These are phyloP conservation scores for Zhuliangozyma parablackwelliae DNA, from an alignment of 1,139 yeast species.

Conservation along the genomic window DNA sequence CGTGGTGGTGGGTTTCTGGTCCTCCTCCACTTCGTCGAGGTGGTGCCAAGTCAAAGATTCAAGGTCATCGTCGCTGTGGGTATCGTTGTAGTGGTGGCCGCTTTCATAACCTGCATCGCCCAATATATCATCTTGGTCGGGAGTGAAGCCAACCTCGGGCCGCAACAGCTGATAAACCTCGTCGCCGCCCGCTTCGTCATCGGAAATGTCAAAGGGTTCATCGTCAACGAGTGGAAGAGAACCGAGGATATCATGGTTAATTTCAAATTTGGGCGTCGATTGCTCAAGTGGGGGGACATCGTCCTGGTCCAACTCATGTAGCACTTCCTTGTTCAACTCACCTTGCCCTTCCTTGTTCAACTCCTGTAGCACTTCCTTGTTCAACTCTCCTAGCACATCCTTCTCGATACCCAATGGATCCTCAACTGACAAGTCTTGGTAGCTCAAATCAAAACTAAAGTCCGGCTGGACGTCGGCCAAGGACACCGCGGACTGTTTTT, in stretches of 20 bases:
- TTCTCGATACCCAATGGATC: conserved; percentile 38
- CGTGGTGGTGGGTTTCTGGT: background rate
- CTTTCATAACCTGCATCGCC: background rate
- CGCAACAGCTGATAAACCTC: background rate
- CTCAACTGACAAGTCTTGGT: conserved; percentile 39
- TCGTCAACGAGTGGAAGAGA: conserved; percentile 5
- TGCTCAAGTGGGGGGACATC: conserved; percentile 6
- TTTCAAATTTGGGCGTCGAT: conserved; percentile 1
- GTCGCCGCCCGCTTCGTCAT: conserved; percentile 3
- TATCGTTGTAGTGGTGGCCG: too few relatives aligned
- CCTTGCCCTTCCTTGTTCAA: conserved; percentile 21
- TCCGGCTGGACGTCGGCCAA: conserved; percentile 15
- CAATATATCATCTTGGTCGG: background rate
- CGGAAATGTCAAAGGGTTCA: conserved; percentile 3
- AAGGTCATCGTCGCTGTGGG: too few relatives aligned
- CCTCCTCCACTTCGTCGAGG: conserved; percentile 1
- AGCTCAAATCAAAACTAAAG: conserved; percentile 38
- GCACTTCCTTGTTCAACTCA: conserved; percentile 8
- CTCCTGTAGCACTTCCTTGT: conserved; percentile 3
- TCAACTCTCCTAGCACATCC: conserved; percentile 14
- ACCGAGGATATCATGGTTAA: conserved; percentile 5
- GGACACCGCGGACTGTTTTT: background rate
- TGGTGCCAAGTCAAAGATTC: background rate
- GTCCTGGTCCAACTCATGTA: conserved; percentile 3
- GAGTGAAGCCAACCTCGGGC: background rate